Base-by-base conservation (phyloP, 176 grass and related monocot genomes). In the Secale cereale region DNA sequence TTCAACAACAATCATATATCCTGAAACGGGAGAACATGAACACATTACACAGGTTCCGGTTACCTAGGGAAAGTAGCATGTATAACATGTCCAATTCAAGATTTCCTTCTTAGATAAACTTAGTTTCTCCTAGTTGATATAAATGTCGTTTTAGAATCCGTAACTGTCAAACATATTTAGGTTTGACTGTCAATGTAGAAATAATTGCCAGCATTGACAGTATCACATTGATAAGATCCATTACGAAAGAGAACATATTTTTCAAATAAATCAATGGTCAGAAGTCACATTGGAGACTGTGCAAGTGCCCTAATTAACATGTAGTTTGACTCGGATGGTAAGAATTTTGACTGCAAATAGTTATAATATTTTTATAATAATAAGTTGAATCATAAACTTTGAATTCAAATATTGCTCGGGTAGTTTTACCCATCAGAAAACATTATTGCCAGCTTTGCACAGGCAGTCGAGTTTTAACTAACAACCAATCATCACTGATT, bases 1-100 rank as follows among this genome's bases (percentile, higher is more conserved):
- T 61, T 70, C 70, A 82, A n/a, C 27, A 77, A 15, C 28, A 81
- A n/a, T 39, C 39, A 85, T 70, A 46, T 76, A 60, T 41, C 67
- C 81, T 84, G 60, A 61, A 70, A 81, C 8, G 70, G 8, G 29
- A 70, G 26, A 39, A 69, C 3, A 84, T 17, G 69, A 50, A 81
- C 13, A 70, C n/a, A n/a, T n/a, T n/a, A n/a, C n/a, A n/a, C 13
- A 81, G 69, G 29, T 33, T 83, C 54, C 20, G 37, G 37, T 36
- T 83, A 87, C 23, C 17, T 29, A 76, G 23, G 6, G 39, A 40
- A 70, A 61, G 43, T 36, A 60, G 40, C 46, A 83, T 26, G 7
- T 48, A 63, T 63, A 33, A 14, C 70, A 75, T 83, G 37, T 10
- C 40, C 27, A 76, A 60, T 59, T 85, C 46, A 46, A 78, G 3